These are phyloP conservation scores for Dryadomyces sulphureus DNA, from an alignment of 2,329 filamentous ascomycete species.

Conservation along the genomic window DNA sequence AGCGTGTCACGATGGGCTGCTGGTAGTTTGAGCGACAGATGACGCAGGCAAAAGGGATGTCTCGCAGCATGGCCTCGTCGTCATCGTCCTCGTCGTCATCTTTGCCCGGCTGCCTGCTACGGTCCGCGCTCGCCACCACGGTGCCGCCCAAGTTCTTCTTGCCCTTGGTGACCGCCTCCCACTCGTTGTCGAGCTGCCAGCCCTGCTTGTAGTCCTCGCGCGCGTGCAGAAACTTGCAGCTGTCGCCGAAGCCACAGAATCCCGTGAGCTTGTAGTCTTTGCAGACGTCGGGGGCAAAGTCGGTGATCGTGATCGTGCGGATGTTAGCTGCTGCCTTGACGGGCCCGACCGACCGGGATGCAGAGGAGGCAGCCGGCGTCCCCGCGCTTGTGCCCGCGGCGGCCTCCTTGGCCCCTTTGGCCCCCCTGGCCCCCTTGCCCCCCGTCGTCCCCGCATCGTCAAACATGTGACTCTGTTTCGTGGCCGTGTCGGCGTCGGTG, in stretches of 20 bases:
- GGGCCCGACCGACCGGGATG: conserved; percentile 52
- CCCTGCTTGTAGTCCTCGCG: conserved; percentile 75
- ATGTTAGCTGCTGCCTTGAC: conserved; percentile 83
- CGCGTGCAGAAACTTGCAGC: conserved; percentile 68
- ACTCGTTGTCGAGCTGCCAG: conserved; percentile 90
- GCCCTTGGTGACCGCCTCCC: conserved; percentile 71
- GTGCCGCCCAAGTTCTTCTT: conserved; percentile 49
- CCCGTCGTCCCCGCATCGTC: conserved; percentile 23
- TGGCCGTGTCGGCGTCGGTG: conserved; percentile 67
- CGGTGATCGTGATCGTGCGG: conserved; percentile 75
- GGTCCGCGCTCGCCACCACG: conserved; percentile 43
- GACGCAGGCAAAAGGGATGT: conserved; percentile 80
- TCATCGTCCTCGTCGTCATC: conserved; percentile 23
- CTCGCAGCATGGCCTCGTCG: conserved; percentile 60
- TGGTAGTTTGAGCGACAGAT: conserved; percentile 72
- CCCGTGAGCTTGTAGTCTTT: conserved; percentile 55
- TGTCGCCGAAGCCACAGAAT: conserved; percentile 52
- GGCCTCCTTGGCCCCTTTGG: not conserved
- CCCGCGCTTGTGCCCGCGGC: not conserved
- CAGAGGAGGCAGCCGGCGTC: not conserved
- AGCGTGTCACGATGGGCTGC: conserved; percentile 72
- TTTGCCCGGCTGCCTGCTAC: conserved; percentile 16
- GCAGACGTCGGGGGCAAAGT: conserved; percentile 86
- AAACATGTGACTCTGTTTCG: conserved; percentile 60
- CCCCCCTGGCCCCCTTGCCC: too few species aligned